Base-by-base conservation (phyloP, 176 grass and related monocot species). In the Alopecurus myosuroides region DNA sequence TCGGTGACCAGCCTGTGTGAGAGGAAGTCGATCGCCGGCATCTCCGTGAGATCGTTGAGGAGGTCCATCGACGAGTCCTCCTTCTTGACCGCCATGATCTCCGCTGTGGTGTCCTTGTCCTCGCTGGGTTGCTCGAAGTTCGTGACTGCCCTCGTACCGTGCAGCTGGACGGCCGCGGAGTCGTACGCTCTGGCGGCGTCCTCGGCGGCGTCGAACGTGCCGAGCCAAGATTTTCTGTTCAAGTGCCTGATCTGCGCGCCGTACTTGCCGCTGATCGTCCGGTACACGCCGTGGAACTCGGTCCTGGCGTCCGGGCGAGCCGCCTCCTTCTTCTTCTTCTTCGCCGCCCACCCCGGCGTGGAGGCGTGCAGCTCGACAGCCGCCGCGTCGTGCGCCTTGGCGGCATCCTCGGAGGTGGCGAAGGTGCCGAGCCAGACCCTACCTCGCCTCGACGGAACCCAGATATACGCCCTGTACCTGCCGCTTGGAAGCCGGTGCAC, bases 341-440 rank as follows among this genome's bases (percentile, higher is more conserved):
- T 52, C 85, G 19, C 90, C 88, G 90, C 23, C 88, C 70, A 0
- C 78, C 74, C 82, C 58, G 58, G 58, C 26, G 58, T 15, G 58
- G 25, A 10, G 4, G 8, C 1, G 56, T 2, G 11, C 25, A 60
- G 56, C 56, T 60, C 56, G 25, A 2, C 23, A 1, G 60, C 88
- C 81, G 64, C 88, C 82, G 22, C 88, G 55, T 90, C 79, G 0
- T 63, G 18, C 13, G 28, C 26, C 60, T 31, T 85, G 91, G 51
- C 82, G 2, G 60, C 60, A 8, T 63, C 60, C 28, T 63, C 60
- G 60, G 60, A 28, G 13, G 28, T 33, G 28, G 5, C 60, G 60
- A 63, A 63, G 58, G 58, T 63, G 58, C 58, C 58, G 13, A 63
- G 26, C 2, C 1, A 2, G 28, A 63, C 58, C 5, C 14, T 63